Conservation (phyloP, 495 filamentous ascomycete genomes). For the Chaetomium cochliodes region DNA sequence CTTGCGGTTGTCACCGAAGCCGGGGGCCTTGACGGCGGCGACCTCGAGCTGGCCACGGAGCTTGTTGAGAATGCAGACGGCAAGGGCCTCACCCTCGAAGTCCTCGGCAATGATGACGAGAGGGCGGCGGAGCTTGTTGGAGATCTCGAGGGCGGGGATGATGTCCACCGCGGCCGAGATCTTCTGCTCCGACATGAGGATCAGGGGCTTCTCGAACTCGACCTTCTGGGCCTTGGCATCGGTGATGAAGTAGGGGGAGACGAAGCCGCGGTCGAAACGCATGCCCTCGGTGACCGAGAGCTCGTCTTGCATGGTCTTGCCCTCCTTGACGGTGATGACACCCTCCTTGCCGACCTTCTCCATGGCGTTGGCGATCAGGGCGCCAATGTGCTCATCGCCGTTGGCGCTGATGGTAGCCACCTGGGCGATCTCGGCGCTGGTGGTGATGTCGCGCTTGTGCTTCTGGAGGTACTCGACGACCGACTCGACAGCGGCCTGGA, state of each 20-base stretch:
- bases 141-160: constrained; percentile 94
- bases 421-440: constrained; percentile 94
- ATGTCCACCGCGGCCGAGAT: constrained; percentile 98
- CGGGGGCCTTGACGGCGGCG: constrained; percentile 96
- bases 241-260: constrained; percentile 99
- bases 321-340: constrained; percentile 99
- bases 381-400: constrained; percentile 92
- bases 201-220: constrained; percentile 98
- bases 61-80: constrained; percentile 99
- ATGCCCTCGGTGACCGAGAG: constrained; percentile 99
- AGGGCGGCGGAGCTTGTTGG: constrained; percentile 90
- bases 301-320: constrained; percentile 97
- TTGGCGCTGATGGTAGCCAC: constrained; percentile 98
- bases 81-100: constrained; percentile 96
- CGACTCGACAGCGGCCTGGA: constrained; percentile 91
- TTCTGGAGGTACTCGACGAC: constrained; percentile 89
- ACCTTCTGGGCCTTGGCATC: constrained; percentile 98
- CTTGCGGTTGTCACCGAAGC: constrained; percentile 99
- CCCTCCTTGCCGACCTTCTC: constrained; percentile 99
- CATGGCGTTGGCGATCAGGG: constrained; percentile 96
- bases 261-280: constrained; percentile 98
- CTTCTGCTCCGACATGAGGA: constrained; percentile 99
- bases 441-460: constrained; percentile 96
- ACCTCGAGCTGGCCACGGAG: constrained; percentile 98
- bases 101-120: constrained; percentile 99